Evolutionary conservation across 139 green algal genomes (phyloP).

Genomic region (Zygnema circumcarinatum): DNA sequence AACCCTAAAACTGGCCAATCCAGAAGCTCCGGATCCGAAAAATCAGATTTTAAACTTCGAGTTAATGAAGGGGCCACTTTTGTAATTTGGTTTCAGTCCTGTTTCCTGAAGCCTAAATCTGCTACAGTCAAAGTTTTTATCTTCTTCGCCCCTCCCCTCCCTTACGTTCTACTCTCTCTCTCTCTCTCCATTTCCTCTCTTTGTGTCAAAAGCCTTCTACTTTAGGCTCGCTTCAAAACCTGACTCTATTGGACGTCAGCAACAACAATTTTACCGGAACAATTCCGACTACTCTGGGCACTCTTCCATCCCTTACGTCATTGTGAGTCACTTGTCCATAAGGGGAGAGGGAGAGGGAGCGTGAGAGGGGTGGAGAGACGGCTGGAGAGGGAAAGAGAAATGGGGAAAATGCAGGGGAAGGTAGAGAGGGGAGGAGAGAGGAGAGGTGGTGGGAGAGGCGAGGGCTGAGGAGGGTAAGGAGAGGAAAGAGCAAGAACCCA

Average conservation of each 20-base stretch:
- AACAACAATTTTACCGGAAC: neutral
- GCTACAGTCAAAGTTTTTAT: no score
- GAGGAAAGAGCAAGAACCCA: no score
- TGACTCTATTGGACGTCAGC: neutral
- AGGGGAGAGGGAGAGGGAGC: neutral
- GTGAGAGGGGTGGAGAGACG: neutral
- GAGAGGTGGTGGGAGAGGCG: neutral
- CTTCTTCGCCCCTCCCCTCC: no score
- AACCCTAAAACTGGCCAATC: no score
- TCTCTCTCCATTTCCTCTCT: neutral
- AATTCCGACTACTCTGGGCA: neutral
- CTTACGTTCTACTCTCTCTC: neutral
- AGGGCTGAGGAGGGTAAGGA: neutral
- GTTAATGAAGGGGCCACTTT: no score
- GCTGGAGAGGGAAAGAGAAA: neutral
- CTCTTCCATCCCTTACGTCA: neutral
- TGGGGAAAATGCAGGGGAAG: neutral
- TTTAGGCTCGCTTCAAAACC: neutral
- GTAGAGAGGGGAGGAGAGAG: neutral
- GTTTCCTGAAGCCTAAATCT: no score
- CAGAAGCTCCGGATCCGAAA: no score
- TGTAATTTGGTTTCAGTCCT: no score
- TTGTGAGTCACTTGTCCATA: neutral
- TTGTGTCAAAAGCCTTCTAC: neutral
- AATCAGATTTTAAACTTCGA: no score